These are phyloP conservation scores for Didymella sp. DNA, from an alignment of 2,329 filamentous ascomycete genomes.

Conservation along the genomic window DNA sequence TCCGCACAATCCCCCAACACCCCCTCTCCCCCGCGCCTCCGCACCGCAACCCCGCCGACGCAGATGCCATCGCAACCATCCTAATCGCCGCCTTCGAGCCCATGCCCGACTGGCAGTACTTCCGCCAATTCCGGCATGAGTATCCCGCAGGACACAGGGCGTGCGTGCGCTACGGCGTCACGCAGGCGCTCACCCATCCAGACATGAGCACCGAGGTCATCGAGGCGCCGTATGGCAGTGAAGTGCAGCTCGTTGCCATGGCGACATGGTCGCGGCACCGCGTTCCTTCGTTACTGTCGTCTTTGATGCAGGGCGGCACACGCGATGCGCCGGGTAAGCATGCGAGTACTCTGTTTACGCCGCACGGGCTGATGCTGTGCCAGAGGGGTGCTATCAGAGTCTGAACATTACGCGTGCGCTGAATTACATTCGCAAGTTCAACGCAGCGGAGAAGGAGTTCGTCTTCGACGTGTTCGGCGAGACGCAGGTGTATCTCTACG, in stretches of 20 bases:
- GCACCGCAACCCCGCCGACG: background rate
- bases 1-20: too few relatives aligned
- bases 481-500: background rate
- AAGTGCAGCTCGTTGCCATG: background rate
- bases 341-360: too few relatives aligned
- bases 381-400: background rate
- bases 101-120: slow-evolving; percentile 1
- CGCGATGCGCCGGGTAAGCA: background rate
- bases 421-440: background rate
- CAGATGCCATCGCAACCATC: background rate
- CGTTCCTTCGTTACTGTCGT: background rate
- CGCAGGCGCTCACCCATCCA: background rate
- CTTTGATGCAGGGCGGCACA: too few relatives aligned
- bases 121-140: background rate
- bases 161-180: background rate
- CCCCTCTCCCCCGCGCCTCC: too few relatives aligned
- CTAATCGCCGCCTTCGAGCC: background rate
- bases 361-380: too few relatives aligned
- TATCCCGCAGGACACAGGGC: background rate
- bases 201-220: background rate
- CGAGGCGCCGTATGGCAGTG: background rate
- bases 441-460: background rate
- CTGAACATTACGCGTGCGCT: background rate
- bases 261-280: background rate
- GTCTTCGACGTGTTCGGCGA: background rate